phyloP scores from a whole-genome alignment of 139 green algal genomes.

The Mesotaenium endlicherianum region DNA sequence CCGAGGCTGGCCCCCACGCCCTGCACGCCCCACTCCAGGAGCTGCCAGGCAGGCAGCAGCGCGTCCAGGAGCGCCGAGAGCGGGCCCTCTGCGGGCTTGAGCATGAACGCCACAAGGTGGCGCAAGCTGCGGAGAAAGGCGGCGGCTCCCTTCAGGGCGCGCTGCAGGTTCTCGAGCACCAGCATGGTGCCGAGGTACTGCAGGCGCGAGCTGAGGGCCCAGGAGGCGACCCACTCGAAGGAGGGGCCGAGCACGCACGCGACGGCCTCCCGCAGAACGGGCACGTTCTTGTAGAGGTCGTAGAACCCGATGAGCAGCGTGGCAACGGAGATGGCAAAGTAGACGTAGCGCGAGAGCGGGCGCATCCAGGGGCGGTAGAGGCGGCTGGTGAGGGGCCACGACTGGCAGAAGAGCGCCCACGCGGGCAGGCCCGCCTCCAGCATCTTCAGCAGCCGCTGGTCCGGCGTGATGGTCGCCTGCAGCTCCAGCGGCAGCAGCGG shows the following conservation, averaged over 20 bases:
- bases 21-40: too few relatives aligned
- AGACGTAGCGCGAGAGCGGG: neutral
- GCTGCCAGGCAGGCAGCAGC: too few relatives aligned
- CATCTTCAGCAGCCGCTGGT: conserved; percentile 22
- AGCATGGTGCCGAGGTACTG: conserved; percentile 31
- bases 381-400: neutral
- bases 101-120: too few relatives aligned
- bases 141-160: neutral
- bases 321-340: conserved; percentile 14
- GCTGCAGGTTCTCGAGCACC: conserved; percentile 15
- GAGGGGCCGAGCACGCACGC: neutral
- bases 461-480: conserved; percentile 1
- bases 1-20: too few relatives aligned
- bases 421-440: conserved; percentile 20
- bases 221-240: neutral
- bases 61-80: too few relatives aligned
- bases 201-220: conserved; percentile 5
- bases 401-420: conserved; percentile 10
- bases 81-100: too few relatives aligned
- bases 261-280: conserved; percentile 3
- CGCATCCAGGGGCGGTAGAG: conserved; percentile 36
- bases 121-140: too few relatives aligned
- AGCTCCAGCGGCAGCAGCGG: conserved; percentile 41
- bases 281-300: conserved; percentile 41
- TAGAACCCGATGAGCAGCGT: conserved; percentile 31